A percentile compares a stretch with the other conserved stretches of the same genome.
Evolutionary conservation across 805 yeast genomes (phyloP).

Genomic region (Barnettozyma botsteinii): DNA sequence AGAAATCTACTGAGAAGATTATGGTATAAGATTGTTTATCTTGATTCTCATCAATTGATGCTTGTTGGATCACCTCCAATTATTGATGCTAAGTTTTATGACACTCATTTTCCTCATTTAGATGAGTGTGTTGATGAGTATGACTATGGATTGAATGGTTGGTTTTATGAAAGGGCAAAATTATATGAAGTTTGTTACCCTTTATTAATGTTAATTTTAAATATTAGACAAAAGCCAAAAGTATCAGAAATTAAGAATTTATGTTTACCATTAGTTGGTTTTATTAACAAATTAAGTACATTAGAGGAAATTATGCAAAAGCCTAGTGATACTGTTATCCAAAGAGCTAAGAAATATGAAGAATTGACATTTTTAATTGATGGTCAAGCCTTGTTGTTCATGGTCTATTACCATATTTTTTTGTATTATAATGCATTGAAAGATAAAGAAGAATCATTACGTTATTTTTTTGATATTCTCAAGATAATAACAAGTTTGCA

Average conservation of each 20-base stretch:
- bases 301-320: conserved; percentile 15
- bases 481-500: conserved; percentile 7
- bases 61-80: conserved; percentile 20
- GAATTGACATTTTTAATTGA: conserved; percentile 10
- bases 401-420: conserved; percentile 22
- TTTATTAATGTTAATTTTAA: conserved; percentile 14
- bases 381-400: conserved; percentile 12
- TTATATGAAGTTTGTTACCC: conserved; percentile 15
- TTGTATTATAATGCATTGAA: conserved; percentile 14
- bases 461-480: conserved; percentile 10
- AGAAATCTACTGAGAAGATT: conserved; percentile 21
- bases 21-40: conserved; percentile 19
- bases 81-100: conserved; percentile 17
- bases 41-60: conserved; percentile 21
- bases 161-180: conserved; percentile 13
- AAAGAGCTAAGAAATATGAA: conserved; percentile 15
- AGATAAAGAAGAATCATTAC: conserved; percentile 12
- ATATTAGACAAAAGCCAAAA: conserved; percentile 17
- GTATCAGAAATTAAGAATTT: conserved; percentile 9
- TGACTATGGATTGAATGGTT: conserved; percentile 19
- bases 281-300: conserved; percentile 1
- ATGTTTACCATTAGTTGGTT: conserved; percentile 13
- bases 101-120: conserved; percentile 23
- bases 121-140: conserved; percentile 18
- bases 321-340: conserved; percentile 16